Evolutionary conservation across 768 basidiomycete species (phyloP).

Genomic region (Pisolithus sp.): DNA sequence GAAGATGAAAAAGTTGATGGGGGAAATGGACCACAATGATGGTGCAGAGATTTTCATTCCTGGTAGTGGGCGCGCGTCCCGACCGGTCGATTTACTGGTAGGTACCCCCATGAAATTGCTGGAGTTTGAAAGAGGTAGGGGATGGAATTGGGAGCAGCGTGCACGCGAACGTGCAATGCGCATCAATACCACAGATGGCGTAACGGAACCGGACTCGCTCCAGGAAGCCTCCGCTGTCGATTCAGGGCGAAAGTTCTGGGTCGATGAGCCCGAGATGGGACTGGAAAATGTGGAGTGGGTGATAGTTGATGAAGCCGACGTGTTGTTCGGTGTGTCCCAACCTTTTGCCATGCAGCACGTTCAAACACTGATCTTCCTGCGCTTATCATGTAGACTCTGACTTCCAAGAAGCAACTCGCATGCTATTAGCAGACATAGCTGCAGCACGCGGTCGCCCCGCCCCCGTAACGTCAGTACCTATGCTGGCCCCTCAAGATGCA

Average conservation of each 20-base stretch:
- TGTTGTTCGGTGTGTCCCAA: conserved; percentile 64
- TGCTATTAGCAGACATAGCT: conserved; percentile 65
- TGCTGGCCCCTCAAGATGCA: too few species aligned
- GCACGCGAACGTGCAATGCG: conserved; percentile 18
- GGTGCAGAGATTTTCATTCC: conserved; percentile 26
- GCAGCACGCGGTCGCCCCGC: conserved; percentile 36
- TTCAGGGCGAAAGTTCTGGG: conserved; percentile 31
- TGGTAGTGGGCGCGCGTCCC: conserved; percentile 11
- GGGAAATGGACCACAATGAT: conserved; percentile 14
- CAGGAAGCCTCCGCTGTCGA: conserved; percentile 14
- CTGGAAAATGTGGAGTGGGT: conserved; percentile 80
- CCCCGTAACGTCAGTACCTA: not conserved
- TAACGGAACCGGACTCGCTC: conserved; percentile 15
- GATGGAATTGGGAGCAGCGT: conserved; percentile 43
- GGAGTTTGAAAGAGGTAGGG: conserved; percentile 49
- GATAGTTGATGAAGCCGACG: conserved; percentile 86
- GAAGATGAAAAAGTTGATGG: conserved; percentile 35
- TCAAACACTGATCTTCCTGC: not conserved
- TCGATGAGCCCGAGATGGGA: conserved; percentile 50
- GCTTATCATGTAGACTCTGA: conserved; percentile 54
- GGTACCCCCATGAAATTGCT: conserved; percentile 61
- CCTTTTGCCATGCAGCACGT: not conserved
- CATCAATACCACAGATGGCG: conserved; percentile 22
- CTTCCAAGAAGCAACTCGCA: conserved; percentile 68
- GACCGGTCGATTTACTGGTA: conserved; percentile 49